A percentile compares a stretch with the other conserved stretches of the same genome.
Evolutionary conservation across 768 basidiomycete genomes (phyloP).

Genomic region (Mycena amicta): DNA sequence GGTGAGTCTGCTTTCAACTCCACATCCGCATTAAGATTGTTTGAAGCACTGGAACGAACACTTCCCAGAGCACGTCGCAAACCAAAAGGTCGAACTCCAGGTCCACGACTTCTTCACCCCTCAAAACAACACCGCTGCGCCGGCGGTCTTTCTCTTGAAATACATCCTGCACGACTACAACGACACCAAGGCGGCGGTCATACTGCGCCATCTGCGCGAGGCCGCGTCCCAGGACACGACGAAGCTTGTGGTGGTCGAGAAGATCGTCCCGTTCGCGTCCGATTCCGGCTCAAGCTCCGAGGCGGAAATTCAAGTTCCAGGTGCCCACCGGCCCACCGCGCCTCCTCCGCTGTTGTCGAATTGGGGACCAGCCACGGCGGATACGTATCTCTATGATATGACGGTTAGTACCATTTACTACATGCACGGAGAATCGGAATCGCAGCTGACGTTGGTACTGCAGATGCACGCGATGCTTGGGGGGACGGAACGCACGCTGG

Average conservation of each 20-base stretch:
- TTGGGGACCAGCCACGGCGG: background rate
- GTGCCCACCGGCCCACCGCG: no score
- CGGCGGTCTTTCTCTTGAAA: background rate
- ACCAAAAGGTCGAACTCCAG: conserved; percentile 6
- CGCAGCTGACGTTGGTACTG: no score
- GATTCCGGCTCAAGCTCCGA: background rate
- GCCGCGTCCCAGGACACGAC: background rate
- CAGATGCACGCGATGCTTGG: conserved; percentile 8
- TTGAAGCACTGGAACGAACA: conserved; percentile 1
- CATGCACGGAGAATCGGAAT: no score
- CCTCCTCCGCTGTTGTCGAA: background rate
- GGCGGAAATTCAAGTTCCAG: no score
- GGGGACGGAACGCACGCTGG: conserved; percentile 4
- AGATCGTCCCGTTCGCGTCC: background rate
- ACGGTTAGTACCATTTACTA: no score
- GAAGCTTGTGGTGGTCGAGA: background rate
- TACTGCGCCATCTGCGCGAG: background rate
- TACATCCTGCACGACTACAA: background rate
- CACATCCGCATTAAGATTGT: background rate
- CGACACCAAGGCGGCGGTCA: background rate
- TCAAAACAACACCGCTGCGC: background rate
- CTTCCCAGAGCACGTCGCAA: conserved; percentile 3
- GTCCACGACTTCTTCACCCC: conserved; percentile 5
- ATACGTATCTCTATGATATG: background rate
- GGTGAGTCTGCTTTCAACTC: background rate